These are phyloP conservation scores for Magnusiomyces tetraspermus DNA, from an alignment of 1,139 yeast genomes.

Conservation along the genomic window DNA sequence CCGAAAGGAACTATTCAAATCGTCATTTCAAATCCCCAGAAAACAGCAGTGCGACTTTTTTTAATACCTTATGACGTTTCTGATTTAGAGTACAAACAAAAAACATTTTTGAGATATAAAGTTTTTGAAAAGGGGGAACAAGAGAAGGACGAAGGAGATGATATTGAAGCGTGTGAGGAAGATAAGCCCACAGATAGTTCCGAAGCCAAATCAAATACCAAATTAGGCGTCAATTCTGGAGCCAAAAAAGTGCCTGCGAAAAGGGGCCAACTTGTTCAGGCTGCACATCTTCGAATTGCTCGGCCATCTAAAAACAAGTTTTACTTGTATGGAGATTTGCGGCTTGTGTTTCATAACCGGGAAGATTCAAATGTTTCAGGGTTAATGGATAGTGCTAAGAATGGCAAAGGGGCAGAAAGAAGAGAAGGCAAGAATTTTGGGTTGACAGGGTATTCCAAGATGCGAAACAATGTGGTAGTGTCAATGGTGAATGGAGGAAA, in stretches of 20 bases:
- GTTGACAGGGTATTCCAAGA: not conserved
- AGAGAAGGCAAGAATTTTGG: not conserved
- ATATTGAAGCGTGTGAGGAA: not conserved
- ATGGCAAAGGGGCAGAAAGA: not conserved
- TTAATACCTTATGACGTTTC: constrained; percentile 35
- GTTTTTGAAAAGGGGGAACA: constrained; percentile 14
- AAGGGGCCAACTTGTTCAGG: constrained; percentile 22
- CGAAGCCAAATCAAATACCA: not conserved
- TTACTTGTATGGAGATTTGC: constrained; percentile 34
- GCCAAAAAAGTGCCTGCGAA: too few species aligned
- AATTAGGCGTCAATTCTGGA: not conserved
- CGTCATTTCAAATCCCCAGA: constrained; percentile 35
- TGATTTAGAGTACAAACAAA: constrained; percentile 26
- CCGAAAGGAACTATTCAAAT: constrained; percentile 36
- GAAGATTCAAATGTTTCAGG: constrained; percentile 3
- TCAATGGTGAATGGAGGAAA: not conserved
- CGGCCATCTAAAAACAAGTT: constrained; percentile 28
- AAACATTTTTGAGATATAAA: constrained; percentile 32
- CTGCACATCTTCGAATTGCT: constrained; percentile 30
- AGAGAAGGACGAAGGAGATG: not conserved
- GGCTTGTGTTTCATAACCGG: constrained; percentile 34
- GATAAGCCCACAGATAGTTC: not conserved
- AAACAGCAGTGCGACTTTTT: constrained; percentile 33
- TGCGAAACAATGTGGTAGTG: not conserved
- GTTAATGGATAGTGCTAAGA: not conserved